Evolutionary conservation across 2,329 filamentous ascomycete species (phyloP).

Genomic region (Xylaria multiplex): DNA sequence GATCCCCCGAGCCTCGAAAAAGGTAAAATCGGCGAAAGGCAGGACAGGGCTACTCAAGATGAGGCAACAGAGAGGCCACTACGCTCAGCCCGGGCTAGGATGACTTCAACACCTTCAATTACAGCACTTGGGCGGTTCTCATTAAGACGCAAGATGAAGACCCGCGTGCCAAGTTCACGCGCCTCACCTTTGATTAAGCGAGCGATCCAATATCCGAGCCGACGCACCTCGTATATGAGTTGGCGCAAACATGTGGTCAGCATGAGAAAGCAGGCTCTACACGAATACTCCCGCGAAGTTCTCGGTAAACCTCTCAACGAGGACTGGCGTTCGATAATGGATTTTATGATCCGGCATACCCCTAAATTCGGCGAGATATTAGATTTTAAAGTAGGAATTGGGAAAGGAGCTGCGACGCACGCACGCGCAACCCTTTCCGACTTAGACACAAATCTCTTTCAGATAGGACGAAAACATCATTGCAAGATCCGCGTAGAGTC

Average conservation of each 20-base stretch:
- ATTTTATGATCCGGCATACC: conserved; percentile 44
- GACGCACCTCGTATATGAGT: conserved; percentile 32
- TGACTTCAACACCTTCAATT: neutral
- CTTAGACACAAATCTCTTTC: conserved; percentile 41
- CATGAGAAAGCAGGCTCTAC: conserved; percentile 38
- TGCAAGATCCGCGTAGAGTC: conserved; percentile 43
- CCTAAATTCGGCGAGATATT: conserved; percentile 39
- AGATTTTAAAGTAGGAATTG: conserved; percentile 46
- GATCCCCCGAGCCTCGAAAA: neutral
- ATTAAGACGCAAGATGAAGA: neutral
- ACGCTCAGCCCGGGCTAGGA: neutral
- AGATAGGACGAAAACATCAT: conserved; percentile 42
- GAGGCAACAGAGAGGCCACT: neutral
- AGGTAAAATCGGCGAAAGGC: neutral
- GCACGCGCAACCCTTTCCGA: conserved; percentile 40
- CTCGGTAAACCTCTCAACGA: conserved; percentile 17
- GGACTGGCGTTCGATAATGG: conserved; percentile 40
- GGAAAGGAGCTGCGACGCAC: conserved; percentile 40
- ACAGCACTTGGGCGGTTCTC: neutral
- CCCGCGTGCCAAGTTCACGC: neutral
- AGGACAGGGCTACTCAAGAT: neutral
- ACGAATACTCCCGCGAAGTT: conserved; percentile 28
- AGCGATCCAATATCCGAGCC: conserved; percentile 32
- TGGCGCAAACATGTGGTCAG: conserved; percentile 40
- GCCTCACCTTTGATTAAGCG: conserved; percentile 15